phyloP scores from a whole-genome alignment of 1,284 basidiomycete species.

The Peniophora sp. region DNA sequence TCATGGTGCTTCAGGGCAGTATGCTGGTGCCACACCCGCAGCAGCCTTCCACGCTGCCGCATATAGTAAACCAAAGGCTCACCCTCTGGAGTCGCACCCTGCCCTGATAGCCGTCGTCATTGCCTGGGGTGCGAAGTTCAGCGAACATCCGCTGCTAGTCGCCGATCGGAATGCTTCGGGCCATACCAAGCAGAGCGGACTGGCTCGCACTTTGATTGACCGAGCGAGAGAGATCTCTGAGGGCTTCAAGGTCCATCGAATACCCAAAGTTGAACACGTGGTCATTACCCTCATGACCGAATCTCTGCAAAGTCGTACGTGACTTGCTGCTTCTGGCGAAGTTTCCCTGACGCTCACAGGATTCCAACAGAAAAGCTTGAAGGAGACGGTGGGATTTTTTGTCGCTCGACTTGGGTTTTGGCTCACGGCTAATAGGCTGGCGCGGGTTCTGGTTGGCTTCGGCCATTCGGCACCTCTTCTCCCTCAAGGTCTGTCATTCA shows the following conservation, averaged over 20 bases:
- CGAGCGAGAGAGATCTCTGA: conserved; percentile 81
- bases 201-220: conserved; percentile 73
- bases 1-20: neutral
- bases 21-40: conserved; percentile 4
- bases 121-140: conserved; percentile 90
- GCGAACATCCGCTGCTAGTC: conserved; percentile 75
- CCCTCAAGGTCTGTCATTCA: conserved; percentile 47
- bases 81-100: conserved; percentile 42
- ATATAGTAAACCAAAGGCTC: conserved; percentile 12
- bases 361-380: conserved; percentile 53
- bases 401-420: conserved; percentile 1
- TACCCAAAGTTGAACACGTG: conserved; percentile 75
- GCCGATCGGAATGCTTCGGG: conserved; percentile 67
- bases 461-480: conserved; percentile 71
- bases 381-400: conserved; percentile 15
- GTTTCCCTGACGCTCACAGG: neutral
- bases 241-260: conserved; percentile 74
- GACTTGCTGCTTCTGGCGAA: neutral
- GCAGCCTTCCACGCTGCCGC: conserved; percentile 3
- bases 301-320: conserved; percentile 75
- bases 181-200: conserved; percentile 51
- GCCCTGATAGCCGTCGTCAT: conserved; percentile 82
- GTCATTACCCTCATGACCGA: conserved; percentile 72
- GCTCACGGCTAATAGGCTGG: conserved; percentile 41
- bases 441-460: conserved; percentile 75